Percentiles rank a stretch among this genome's conserved stretches.
These are phyloP conservation scores for Solanum sejunctum DNA, from an alignment of 257 asterid genomes.

Conservation along the genomic window DNA sequence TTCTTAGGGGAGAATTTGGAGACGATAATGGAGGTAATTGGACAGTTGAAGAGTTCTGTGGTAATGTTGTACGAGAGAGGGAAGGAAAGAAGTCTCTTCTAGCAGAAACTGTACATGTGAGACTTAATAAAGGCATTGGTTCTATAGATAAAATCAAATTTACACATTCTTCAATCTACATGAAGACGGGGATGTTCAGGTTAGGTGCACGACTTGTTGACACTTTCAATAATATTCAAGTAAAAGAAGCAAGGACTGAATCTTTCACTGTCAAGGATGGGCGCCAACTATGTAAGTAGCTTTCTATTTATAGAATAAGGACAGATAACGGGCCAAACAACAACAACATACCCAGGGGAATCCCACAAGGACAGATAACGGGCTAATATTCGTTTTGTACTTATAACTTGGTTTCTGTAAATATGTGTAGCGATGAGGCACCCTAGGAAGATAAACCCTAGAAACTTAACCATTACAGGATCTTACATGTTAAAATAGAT, in stretches of 20 bases:
- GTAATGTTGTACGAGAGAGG: slow-evolving; percentile 1
- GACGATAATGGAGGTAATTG: slow-evolving; percentile 10
- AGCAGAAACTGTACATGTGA: slow-evolving; percentile 16
- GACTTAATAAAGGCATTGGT: slow-evolving; percentile 22
- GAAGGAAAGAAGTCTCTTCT: slow-evolving; percentile 32
- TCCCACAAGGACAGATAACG: not conserved
- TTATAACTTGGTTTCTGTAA: not conserved
- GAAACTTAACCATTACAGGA: not conserved
- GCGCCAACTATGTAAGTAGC: slow-evolving; percentile 26
- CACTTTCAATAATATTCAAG: not conserved
- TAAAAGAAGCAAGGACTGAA: slow-evolving; percentile 33
- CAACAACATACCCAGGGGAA: no score
- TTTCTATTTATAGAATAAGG: not conserved
- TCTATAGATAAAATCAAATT: slow-evolving; percentile 16
- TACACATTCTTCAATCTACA: slow-evolving; percentile 5
- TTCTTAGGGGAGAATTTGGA: slow-evolving; percentile 17
- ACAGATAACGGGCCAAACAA: no score
- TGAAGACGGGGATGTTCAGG: slow-evolving; percentile 12
- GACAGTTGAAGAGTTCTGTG: slow-evolving; percentile 14
- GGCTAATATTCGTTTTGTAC: not conserved
- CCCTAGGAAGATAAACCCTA: not conserved
- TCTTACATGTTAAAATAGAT: not conserved
- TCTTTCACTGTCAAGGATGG: slow-evolving; percentile 22
- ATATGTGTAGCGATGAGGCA: not conserved
- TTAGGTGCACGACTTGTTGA: slow-evolving; percentile 27